A percentile compares a stretch with the other conserved stretches of the same genome.
phyloP scores from a whole-genome alignment of 2,329 filamentous ascomycete genomes.

The Penicillium janthinellum region DNA sequence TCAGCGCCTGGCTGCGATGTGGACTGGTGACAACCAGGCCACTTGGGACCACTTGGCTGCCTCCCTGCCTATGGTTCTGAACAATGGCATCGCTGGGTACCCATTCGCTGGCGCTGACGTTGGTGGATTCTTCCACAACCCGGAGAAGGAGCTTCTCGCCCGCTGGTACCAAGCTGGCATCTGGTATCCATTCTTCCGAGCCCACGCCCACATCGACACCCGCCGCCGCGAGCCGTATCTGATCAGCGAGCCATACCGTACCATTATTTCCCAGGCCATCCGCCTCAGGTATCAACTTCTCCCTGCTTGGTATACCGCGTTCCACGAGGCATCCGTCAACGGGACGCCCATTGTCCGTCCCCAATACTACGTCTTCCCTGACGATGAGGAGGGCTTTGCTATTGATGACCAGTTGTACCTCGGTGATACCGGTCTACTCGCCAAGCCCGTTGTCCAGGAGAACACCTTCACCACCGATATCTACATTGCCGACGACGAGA shows the following conservation, averaged over 20 bases:
- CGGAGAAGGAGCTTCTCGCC: slow-evolving; percentile 84
- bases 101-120: slow-evolving; percentile 96
- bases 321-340: slow-evolving; percentile 80
- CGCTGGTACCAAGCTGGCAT: slow-evolving; percentile 96
- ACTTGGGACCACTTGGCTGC: slow-evolving; percentile 88
- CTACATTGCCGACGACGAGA: slow-evolving; percentile 84
- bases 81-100: slow-evolving; percentile 88
- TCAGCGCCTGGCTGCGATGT: slow-evolving; percentile 91
- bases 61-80: slow-evolving; percentile 89
- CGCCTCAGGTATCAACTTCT: slow-evolving; percentile 86
- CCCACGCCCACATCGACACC: slow-evolving; percentile 94
- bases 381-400: slow-evolving; percentile 81
- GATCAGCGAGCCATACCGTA: slow-evolving; percentile 77
- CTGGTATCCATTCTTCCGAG: slow-evolving; percentile 98
- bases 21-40: slow-evolving; percentile 97
- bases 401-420: slow-evolving; percentile 94
- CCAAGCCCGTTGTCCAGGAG: slow-evolving; percentile 83
- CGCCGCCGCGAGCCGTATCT: slow-evolving; percentile 93
- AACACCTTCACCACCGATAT: slow-evolving; percentile 72
- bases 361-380: slow-evolving; percentile 89
- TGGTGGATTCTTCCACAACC: slow-evolving; percentile 97
- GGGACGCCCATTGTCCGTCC: slow-evolving; percentile 87
- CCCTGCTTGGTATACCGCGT: slow-evolving; percentile 95
- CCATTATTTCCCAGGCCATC: slow-evolving; percentile 83
- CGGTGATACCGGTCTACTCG: slow-evolving; percentile 84